These are phyloP conservation scores for Syzygium syzygioides DNA, from an alignment of 441 rosid genomes.

Conservation along the genomic window DNA sequence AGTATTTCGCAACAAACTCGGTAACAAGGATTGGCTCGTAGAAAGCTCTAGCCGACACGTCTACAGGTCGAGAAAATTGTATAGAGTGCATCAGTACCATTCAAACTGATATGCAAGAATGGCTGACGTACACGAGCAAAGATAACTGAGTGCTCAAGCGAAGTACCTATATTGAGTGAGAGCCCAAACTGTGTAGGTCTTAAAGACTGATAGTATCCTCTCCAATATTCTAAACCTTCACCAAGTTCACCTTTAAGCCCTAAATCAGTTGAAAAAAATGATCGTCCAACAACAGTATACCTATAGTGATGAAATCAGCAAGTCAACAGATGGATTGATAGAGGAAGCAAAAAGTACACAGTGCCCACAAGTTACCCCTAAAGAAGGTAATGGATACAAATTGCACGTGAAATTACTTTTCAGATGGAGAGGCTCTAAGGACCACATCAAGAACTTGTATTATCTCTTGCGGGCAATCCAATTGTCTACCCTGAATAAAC, in stretches of 20 bases:
- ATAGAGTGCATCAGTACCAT: not conserved
- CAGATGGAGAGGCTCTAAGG: conserved; percentile 39
- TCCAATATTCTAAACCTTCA: conserved; percentile 53
- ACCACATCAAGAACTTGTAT: conserved; percentile 62
- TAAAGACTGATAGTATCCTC: conserved; percentile 64
- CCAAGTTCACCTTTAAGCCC: conserved; percentile 40
- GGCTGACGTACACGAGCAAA: not conserved
- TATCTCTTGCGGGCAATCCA: conserved; percentile 50
- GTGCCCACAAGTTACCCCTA: not conserved
- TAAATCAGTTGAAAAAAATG: conserved; percentile 30
- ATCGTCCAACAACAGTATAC: conserved; percentile 50
- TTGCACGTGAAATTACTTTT: conserved; percentile 12
- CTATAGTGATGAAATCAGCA: conserved; percentile 16
- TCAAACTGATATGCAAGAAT: not conserved
- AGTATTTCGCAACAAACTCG: conserved; percentile 33
- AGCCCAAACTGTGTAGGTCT: conserved; percentile 75
- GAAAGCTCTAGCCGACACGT: conserved; percentile 60
- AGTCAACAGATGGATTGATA: not conserved
- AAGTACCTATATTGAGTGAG: conserved; percentile 63
- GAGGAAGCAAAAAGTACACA: not conserved
- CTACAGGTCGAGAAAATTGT: conserved; percentile 19
- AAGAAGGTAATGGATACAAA: not conserved
- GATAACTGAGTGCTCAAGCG: not conserved
- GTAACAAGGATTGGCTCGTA: conserved; percentile 54
- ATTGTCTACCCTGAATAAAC: conserved; percentile 24